Evolutionary conservation across 495 filamentous ascomycete species (phyloP).

Genomic region (Penicillium bovifimosum): DNA sequence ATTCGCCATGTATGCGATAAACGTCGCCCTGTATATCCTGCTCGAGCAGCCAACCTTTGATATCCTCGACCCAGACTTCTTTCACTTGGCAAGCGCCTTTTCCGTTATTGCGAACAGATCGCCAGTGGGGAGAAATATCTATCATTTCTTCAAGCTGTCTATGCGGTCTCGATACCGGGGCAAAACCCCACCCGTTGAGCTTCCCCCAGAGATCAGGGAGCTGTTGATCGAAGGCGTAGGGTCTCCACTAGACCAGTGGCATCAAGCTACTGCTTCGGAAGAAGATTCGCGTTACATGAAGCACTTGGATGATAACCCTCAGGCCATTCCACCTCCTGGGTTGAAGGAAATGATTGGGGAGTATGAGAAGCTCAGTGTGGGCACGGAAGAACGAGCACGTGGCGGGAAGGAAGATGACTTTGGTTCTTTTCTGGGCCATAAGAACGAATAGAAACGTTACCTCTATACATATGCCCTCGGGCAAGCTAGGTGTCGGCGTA

Average conservation of each 20-base stretch:
- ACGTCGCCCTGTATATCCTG: conserved; percentile 26
- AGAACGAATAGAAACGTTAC: not conserved
- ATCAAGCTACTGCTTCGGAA: conserved; percentile 6
- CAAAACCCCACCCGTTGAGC: not conserved
- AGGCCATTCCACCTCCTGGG: not conserved
- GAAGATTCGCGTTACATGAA: conserved; percentile 3
- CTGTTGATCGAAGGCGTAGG: conserved; percentile 9
- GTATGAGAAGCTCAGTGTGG: conserved; percentile 22
- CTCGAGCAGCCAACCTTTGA: conserved; percentile 23
- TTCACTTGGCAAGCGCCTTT: conserved; percentile 22
- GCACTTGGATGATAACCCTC: not conserved
- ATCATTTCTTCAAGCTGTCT: conserved; percentile 26
- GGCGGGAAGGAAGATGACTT: not conserved
- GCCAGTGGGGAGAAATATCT: conserved; percentile 22
- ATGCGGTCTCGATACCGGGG: conserved; percentile 12
- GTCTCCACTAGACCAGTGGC: conserved; percentile 7
- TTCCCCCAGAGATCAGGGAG: conserved; percentile 13
- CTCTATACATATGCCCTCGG: not conserved
- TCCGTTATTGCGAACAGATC: conserved; percentile 22
- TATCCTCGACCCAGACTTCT: conserved; percentile 26
- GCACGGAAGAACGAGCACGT: conserved; percentile 3
- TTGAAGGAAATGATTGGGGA: conserved; percentile 19
- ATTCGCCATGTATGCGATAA: conserved; percentile 30
- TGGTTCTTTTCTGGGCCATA: not conserved
- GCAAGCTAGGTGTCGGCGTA: not conserved